phyloP scores from a whole-genome alignment of 805 yeast species.

The Martiniozyma abietophila region DNA sequence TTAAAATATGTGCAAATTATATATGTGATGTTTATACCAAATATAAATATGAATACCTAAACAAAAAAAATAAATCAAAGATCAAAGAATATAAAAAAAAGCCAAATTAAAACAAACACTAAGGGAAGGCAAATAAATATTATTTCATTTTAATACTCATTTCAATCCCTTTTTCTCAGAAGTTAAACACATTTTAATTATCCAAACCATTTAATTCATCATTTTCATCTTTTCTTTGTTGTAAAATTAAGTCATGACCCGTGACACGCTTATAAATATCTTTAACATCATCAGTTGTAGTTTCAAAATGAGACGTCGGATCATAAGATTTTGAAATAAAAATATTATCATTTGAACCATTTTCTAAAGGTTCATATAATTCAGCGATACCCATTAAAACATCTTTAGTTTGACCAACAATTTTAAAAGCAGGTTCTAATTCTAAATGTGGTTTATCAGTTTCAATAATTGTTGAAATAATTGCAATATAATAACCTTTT shows the following conservation, averaged over 20 bases:
- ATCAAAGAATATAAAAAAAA: neutral
- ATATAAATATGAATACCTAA: too few relatives aligned
- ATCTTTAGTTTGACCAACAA: slow-evolving; percentile 72
- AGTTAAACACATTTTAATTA: too few relatives aligned
- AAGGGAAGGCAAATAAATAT: neutral
- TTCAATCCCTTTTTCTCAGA: too few relatives aligned
- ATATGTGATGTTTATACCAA: too few relatives aligned
- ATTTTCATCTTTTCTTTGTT: slow-evolving; percentile 61
- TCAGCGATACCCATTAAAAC: slow-evolving; percentile 93
- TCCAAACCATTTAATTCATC: slow-evolving; percentile 36
- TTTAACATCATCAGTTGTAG: slow-evolving; percentile 94
- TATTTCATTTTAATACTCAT: neutral
- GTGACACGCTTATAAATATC: slow-evolving; percentile 86
- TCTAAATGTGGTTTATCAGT: slow-evolving; percentile 89
- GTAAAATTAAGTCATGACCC: slow-evolving; percentile 84
- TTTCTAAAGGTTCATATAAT: slow-evolving; percentile 74
- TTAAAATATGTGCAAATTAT: neutral
- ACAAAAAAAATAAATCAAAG: neutral
- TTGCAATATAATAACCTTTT: slow-evolving; percentile 83
- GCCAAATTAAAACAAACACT: neutral
- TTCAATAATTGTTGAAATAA: slow-evolving; percentile 89
- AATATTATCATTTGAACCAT: slow-evolving; percentile 72
- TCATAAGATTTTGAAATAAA: slow-evolving; percentile 86
- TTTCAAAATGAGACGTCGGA: slow-evolving; percentile 90
- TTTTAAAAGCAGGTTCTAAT: slow-evolving; percentile 86